Base-by-base conservation (phyloP, 257 asterid species). In the Knoxia roxburghii region DNA sequence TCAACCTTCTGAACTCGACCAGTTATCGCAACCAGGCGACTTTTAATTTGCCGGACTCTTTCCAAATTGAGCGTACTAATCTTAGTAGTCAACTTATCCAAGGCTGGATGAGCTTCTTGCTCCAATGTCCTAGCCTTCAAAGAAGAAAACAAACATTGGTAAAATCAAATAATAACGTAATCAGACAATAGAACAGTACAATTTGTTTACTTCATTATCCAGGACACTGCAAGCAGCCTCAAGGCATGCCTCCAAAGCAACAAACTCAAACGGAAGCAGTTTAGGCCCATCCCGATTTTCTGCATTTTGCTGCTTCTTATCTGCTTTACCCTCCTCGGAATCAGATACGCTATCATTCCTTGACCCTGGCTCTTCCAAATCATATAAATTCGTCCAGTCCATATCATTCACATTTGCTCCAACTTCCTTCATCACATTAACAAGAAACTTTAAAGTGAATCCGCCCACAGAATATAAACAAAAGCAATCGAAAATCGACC, bases 1-100 rank as follows among this genome's bases (percentile, higher is more conserved):
- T 23, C 61, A 70, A 92, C 98, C 98, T 93, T 93, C 71, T 93
- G 98, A 68, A 93, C 97, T 45, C 98, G 98, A 37, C 97, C 97
- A 24, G 97, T 87, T 72, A 93, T 89, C 67, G 98, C 96, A 78
- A 93, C 97, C 78, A 93, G 73, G 4, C 97, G 94, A 59, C 98
- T 90, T 69, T 93, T 93, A 67, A 93, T 93, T 70, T 93, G 98
- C 64, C 97, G 85, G 71, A 93, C 98, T 3, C 97, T 91, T 69
- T 93, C 97, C 85, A 93, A 80, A 82, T 93, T 93, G 77, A 90
- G 96, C n/a, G 96, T 88, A 82, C 96, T 89, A 53, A 93, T 93
- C 79, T 93, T 89, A 50, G 97, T 82, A 51, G 98, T 93, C 79
- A 93, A 57, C 74, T 82, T 93, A 81, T 93, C 97, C 66, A 93